A percentile compares a stretch with the other conserved stretches of the same genome.
phyloP scores from a whole-genome alignment of 2,329 filamentous ascomycete genomes.

The Arthrinium puccinioides region DNA sequence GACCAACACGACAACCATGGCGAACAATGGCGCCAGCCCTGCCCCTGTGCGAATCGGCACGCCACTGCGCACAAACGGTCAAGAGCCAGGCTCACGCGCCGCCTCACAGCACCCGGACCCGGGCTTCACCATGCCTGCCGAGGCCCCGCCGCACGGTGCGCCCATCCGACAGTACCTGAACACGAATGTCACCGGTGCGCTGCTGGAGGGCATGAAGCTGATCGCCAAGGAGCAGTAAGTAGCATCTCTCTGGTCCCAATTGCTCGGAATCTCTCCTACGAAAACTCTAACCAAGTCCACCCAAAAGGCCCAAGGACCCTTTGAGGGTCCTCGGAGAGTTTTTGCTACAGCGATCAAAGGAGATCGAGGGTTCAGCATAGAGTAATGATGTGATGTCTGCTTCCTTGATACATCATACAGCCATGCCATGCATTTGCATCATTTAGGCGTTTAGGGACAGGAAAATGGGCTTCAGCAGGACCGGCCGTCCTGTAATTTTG shows the following conservation, averaged over 20 bases:
- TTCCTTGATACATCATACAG: no score
- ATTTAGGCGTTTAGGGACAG: neutral
- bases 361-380: slow-evolving; percentile 41
- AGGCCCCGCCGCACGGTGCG: slow-evolving; percentile 58
- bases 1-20: slow-evolving; percentile 16
- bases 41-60: slow-evolving; percentile 40
- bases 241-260: neutral
- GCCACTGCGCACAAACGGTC: slow-evolving; percentile 29
- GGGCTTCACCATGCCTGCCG: slow-evolving; percentile 46
- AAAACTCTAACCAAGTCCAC: neutral
- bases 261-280: neutral
- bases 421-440: neutral
- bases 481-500: no score
- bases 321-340: slow-evolving; percentile 64
- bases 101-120: slow-evolving; percentile 50
- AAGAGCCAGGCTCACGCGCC: slow-evolving; percentile 29
- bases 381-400: neutral
- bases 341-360: slow-evolving; percentile 59
- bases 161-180: slow-evolving; percentile 66
- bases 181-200: slow-evolving; percentile 56
- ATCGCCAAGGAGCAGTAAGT: slow-evolving; percentile 65
- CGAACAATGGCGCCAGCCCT: slow-evolving; percentile 29
- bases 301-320: slow-evolving; percentile 57
- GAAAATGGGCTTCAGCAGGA: neutral
- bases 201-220: slow-evolving; percentile 70